Evolutionary conservation across 176 grass and related monocot species (phyloP).

Genomic region (Oryza rufipogon): DNA sequence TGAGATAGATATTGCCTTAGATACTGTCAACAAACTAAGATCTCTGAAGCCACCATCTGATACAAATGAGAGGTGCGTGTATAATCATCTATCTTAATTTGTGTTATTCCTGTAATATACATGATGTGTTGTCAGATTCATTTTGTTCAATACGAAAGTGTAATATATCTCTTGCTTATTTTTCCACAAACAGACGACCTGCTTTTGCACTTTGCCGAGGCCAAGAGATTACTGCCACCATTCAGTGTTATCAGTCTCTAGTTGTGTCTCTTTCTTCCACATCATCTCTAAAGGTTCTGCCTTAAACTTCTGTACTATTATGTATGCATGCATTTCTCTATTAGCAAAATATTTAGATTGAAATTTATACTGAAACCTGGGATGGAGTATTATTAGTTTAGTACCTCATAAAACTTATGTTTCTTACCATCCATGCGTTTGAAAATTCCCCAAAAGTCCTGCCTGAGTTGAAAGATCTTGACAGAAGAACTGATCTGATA

Average conservation of each 20-base stretch:
- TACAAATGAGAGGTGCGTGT: conserved; percentile 52
- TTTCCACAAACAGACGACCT: conserved; percentile 37
- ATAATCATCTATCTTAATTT: background rate
- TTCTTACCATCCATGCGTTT: background rate
- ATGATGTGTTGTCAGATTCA: background rate
- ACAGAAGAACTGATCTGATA: background rate
- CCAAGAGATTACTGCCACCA: conserved; percentile 29
- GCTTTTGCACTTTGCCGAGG: conserved; percentile 55
- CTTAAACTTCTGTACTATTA: background rate
- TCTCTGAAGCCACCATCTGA: conserved; percentile 54
- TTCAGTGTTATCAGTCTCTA: conserved; percentile 46
- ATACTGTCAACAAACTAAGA: conserved; percentile 54
- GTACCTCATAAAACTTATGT: background rate
- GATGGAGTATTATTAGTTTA: background rate
- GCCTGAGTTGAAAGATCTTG: background rate
- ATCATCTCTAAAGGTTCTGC: conserved; percentile 61
- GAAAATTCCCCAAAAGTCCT: too few relatives aligned
- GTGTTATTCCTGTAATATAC: background rate
- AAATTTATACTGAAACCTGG: background rate
- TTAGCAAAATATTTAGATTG: background rate
- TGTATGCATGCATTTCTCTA: background rate
- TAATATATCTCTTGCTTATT: conserved; percentile 6
- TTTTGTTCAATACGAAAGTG: background rate
- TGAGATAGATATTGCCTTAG: conserved; percentile 58
- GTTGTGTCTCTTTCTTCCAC: conserved; percentile 57